Conservation (phyloP, 2,329 filamentous ascomycete genomes). For the Fusarium sp. region DNA sequence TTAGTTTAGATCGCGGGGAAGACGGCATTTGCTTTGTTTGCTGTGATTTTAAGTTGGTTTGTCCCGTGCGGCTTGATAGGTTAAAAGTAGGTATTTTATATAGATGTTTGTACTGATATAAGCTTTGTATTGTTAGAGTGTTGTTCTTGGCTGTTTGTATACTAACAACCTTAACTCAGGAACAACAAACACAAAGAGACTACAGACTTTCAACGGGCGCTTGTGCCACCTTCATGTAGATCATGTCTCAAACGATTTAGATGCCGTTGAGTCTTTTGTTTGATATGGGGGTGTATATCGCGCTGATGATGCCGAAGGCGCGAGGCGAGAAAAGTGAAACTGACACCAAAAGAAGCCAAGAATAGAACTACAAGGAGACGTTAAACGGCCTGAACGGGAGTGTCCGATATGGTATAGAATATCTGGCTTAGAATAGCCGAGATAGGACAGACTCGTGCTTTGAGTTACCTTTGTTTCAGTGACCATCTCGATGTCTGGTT, state of each 20-base stretch:
- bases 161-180: neutral
- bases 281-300: neutral
- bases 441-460: neutral
- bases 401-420: neutral
- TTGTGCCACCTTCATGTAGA: neutral
- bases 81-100: neutral
- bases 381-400: neutral
- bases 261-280: neutral
- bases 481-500: neutral
- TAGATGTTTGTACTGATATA: neutral
- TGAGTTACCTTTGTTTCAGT: neutral
- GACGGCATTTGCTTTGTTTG: neutral
- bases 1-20: neutral
- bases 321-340: neutral
- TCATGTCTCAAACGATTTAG: neutral
- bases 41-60: conserved; percentile 3
- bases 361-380: neutral
- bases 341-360: neutral
- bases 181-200: neutral
- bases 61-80: neutral
- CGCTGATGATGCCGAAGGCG: neutral
- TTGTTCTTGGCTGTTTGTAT: neutral
- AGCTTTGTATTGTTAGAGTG: neutral
- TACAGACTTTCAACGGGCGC: neutral
- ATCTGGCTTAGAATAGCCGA: neutral